Base-by-base conservation (phyloP, 148 eudicot species). In the Selenicereus undatus region DNA sequence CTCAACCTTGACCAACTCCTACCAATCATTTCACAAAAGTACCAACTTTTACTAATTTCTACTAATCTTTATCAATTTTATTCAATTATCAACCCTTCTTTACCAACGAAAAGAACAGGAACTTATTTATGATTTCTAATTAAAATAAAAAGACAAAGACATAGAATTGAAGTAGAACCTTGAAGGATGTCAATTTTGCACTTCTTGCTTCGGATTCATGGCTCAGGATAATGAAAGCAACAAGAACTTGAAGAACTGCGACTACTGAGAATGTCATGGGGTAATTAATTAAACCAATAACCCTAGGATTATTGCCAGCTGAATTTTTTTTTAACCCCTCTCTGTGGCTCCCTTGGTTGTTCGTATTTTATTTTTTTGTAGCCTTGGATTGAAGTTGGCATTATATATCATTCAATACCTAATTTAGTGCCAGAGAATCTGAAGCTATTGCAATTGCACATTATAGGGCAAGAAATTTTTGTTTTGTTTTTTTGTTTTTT, bases 121-220 rank as follows among this genome's bases (percentile, higher is more conserved):
- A 2, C 32, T 32, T 32, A 2, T 32, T 32, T 32, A 32, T 32
- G 32, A 32, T 32, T 32, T 32, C 32, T 32, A 32, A 32, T 32
- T 32, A 32, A 32, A 32, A 32, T 32, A 32, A 39, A 4, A 39
- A 39, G 43, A 39, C 43, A 39, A 39, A 39, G 5, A 39, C 43
- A 11, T 13, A 48, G 14, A n/a, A n/a, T n/a, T n/a, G n/a, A 71
- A 20, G 32, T 29, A 0, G 32, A 32, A 82, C 85, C 85, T 74
- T 74, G 71, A 79, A 83, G 60, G 39, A 42, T 9, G 10, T 51
- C 10, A 35, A 73, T 29, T 64, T 32, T 76, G 29, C 35, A 24
- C 20, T 58, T 21, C 24, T 62, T 71, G 30, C 80, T 76, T 39
- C 50, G 42, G 35, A 62, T 82, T 24, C 80, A 82, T 82, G 29